phyloP scores from a whole-genome alignment of 805 yeast species.

The Priceomyces haplophilus region DNA sequence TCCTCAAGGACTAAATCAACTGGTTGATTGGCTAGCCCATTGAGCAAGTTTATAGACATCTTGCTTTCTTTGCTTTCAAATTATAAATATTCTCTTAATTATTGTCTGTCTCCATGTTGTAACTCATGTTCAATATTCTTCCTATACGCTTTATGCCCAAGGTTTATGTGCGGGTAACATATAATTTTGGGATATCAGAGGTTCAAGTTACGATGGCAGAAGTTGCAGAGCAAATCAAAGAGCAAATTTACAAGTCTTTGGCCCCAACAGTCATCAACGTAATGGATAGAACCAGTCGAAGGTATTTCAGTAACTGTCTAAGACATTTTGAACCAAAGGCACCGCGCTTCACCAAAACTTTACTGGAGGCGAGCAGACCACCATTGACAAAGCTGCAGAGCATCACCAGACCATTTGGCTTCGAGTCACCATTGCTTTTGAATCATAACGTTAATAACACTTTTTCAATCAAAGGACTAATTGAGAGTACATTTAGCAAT shows the following conservation, averaged over 20 bases:
- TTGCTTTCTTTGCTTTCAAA: constrained; percentile 1
- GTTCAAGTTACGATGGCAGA: not conserved
- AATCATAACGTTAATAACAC: constrained; percentile 19
- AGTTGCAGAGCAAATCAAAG: too few species aligned
- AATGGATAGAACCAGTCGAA: not conserved
- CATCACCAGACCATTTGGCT: constrained; percentile 39
- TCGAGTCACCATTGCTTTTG: constrained; percentile 26
- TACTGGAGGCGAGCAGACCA: constrained; percentile 37
- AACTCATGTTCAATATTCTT: not conserved
- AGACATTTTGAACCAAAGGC: constrained; percentile 9
- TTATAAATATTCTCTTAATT: constrained; percentile 1
- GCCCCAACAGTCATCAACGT: not conserved
- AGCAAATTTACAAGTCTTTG: too few species aligned
- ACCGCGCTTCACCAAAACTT: constrained; percentile 37
- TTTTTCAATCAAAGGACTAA: constrained; percentile 16
- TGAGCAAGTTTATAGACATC: constrained; percentile 60
- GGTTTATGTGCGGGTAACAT: not conserved
- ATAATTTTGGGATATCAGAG: not conserved
- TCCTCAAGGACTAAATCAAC: constrained; percentile 79
- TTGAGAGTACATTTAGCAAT: constrained; percentile 26
- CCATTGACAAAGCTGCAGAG: constrained; percentile 30
- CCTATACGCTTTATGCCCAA: not conserved
- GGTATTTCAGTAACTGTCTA: constrained; percentile 2
- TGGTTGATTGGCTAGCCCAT: constrained; percentile 59
- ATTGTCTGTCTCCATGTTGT: not conserved